Conservation (phyloP, 2,329 filamentous ascomycete species). For the Lizonia empirigonia region DNA sequence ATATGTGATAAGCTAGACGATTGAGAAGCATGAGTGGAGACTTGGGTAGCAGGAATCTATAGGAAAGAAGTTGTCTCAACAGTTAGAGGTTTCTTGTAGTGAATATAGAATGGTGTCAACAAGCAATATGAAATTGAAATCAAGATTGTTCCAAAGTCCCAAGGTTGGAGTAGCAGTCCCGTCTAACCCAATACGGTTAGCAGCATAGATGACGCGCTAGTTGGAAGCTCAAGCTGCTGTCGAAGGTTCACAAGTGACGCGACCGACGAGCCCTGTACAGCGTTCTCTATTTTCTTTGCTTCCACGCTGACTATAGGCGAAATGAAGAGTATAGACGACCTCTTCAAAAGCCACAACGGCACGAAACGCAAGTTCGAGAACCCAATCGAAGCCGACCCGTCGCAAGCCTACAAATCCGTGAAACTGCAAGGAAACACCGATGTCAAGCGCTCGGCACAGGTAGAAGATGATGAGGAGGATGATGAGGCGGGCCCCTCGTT, state of each 20-base stretch:
- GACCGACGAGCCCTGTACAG: not conserved
- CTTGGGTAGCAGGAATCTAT: not conserved
- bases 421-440: conserved; percentile 60
- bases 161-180: no score
- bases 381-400: conserved; percentile 59
- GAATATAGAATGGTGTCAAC: not conserved
- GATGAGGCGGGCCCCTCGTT: conserved; percentile 60
- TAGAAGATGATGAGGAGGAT: conserved; percentile 55
- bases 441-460: conserved; percentile 55
- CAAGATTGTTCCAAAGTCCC: no score
- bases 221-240: not conserved
- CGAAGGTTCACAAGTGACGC: not conserved
- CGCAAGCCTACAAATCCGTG: conserved; percentile 65
- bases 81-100: not conserved
- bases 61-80: not conserved
- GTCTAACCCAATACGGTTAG: not conserved
- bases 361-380: conserved; percentile 66
- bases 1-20: conserved; percentile 20
- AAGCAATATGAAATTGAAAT: not conserved
- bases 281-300: not conserved
- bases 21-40: conserved; percentile 27
- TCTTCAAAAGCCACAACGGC: conserved; percentile 64
- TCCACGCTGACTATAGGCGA: not conserved
- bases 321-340: conserved; percentile 53
- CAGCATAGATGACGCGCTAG: not conserved